phyloP scores from a whole-genome alignment of 2,329 filamentous ascomycete species.

The Aspergillus sp. region DNA sequence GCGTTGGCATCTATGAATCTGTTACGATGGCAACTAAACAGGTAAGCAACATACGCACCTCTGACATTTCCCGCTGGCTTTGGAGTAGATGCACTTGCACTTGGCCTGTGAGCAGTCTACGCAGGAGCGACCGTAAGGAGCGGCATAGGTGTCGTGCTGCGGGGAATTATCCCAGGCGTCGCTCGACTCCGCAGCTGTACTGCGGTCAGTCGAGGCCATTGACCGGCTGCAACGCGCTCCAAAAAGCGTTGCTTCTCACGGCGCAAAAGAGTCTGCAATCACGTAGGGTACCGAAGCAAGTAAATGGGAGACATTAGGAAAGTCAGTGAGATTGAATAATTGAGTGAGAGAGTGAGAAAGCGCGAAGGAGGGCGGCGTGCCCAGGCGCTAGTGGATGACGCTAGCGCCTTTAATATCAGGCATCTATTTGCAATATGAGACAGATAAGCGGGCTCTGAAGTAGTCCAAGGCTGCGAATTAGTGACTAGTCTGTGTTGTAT shows the following conservation, averaged over 20 bases:
- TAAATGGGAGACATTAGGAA: too few species aligned
- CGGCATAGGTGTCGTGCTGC: constrained; percentile 8
- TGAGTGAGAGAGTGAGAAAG: background rate
- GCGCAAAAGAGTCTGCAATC: background rate
- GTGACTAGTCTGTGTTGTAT: too few species aligned
- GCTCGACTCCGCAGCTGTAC: background rate
- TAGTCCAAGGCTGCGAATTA: too few species aligned
- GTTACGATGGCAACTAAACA: background rate
- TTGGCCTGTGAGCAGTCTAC: constrained; percentile 27
- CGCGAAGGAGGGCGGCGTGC: background rate
- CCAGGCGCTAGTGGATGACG: background rate
- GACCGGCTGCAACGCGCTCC: background rate
- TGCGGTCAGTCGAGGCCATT: constrained; percentile 1
- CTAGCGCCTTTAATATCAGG: background rate
- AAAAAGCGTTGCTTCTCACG: background rate
- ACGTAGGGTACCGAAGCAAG: background rate
- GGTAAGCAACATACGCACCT: constrained; percentile 9
- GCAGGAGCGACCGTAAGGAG: constrained; percentile 20
- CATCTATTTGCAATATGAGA: too few species aligned
- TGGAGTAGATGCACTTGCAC: constrained; percentile 24
- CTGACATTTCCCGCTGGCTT: constrained; percentile 5
- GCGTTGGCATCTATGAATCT: constrained; percentile 41
- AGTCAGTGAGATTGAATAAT: too few species aligned
- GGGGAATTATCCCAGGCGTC: background rate
- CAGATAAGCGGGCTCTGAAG: too few species aligned